Percentiles rank a stretch among this genome's conserved stretches.
Conservation (phyloP, 2,329 filamentous ascomycete species). For the Alternaria gaisen region DNA sequence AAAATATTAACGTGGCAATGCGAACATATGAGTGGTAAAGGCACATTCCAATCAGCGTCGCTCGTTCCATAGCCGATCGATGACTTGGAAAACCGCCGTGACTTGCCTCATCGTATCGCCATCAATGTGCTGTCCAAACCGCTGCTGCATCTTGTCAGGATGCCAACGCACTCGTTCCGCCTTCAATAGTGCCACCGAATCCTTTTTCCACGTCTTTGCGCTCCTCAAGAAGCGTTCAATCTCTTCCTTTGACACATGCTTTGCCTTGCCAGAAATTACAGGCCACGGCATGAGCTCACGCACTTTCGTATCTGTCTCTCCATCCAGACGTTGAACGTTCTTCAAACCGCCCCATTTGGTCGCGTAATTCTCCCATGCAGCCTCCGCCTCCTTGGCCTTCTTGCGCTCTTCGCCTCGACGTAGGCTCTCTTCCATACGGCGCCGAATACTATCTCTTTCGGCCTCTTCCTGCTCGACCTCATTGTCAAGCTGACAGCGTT, state of each 20-base stretch:
- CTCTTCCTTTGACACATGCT: slow-evolving; percentile 65
- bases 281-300: slow-evolving; percentile 73
- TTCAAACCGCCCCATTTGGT: slow-evolving; percentile 68
- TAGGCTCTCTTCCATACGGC: slow-evolving; percentile 75
- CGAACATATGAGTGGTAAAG: neutral
- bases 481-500: slow-evolving; percentile 50
- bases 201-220: slow-evolving; percentile 54
- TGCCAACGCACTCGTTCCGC: slow-evolving; percentile 93
- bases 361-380: slow-evolving; percentile 72
- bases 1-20: neutral
- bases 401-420: slow-evolving; percentile 71
- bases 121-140: slow-evolving; percentile 76
- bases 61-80: slow-evolving; percentile 83
- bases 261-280: slow-evolving; percentile 66
- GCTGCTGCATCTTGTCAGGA: slow-evolving; percentile 96
- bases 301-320: slow-evolving; percentile 27
- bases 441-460: slow-evolving; percentile 59
- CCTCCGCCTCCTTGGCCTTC: slow-evolving; percentile 63
- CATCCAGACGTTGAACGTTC: slow-evolving; percentile 20
- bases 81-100: slow-evolving; percentile 89
- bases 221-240: slow-evolving; percentile 75
- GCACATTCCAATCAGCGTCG: slow-evolving; percentile 16
- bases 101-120: slow-evolving; percentile 77
- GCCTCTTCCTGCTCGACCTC: slow-evolving; percentile 55
- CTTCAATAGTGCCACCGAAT: slow-evolving; percentile 69